These are phyloP conservation scores for Platanthera zijinensis DNA, from an alignment of 106 monocot species.

Conservation along the genomic window DNA sequence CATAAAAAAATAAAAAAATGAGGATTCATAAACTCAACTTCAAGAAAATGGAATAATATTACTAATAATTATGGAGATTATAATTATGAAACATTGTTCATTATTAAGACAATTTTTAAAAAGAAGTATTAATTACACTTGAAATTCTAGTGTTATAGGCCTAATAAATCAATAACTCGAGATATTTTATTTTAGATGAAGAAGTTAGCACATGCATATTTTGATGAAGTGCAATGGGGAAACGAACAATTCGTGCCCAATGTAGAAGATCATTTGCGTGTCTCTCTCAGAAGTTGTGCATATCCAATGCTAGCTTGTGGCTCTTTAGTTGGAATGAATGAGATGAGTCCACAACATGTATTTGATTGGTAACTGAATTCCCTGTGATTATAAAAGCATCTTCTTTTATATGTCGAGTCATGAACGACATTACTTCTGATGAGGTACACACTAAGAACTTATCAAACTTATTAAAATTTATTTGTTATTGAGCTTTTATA, in stretches of 20 bases:
- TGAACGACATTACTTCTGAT: neutral
- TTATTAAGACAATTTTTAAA: too few relatives aligned
- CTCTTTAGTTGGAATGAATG: neutral
- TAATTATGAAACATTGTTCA: too few relatives aligned
- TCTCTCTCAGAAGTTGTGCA: neutral
- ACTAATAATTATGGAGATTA: too few relatives aligned
- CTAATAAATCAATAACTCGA: too few relatives aligned
- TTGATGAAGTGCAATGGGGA: neutral
- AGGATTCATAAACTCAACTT: too few relatives aligned
- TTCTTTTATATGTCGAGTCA: neutral
- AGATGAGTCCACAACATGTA: neutral
- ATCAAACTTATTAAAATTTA: neutral
- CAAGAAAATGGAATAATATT: too few relatives aligned
- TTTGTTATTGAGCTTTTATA: neutral
- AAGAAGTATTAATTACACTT: too few relatives aligned
- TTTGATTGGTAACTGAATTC: neutral
- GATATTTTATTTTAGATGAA: neutral
- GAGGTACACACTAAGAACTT: neutral
- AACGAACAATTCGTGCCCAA: neutral
- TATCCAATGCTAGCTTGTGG: neutral
- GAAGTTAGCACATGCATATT: neutral
- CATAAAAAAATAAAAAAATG: too few relatives aligned
- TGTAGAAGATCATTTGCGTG: neutral
- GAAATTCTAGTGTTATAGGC: too few relatives aligned
- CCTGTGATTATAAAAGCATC: neutral